Evolutionary conservation across 805 yeast species (phyloP), one percentile per base, ranked within the genome.

Genomic region (Clavispora fructus): DNA sequence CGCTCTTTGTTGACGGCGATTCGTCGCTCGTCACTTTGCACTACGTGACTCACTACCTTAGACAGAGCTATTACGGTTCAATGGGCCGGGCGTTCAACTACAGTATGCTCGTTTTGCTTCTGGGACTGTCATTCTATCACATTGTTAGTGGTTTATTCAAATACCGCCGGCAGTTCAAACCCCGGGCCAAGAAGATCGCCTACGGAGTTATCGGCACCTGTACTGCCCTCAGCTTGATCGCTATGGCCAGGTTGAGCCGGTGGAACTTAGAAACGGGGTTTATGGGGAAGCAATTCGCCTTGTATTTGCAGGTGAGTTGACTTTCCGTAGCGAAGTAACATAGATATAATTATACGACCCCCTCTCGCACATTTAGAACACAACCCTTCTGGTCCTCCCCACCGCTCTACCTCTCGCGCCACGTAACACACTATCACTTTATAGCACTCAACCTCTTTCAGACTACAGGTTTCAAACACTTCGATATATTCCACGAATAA

Each of bases 1-100:
- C 92, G 0, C 26, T 69, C n/a, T 14, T 55, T 2, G 66, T 80
- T 1, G 86, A 83, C 47, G 90, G 88, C 0, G 92, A 85, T 60
- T 77, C 84, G 3, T 73, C 83, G 1, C 64, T 76, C 45, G 62
- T 86, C 17, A 73, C 67, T 39, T 62, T 86, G 39, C 74, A 76
- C 8, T 84, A 71, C 54, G 67, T 85, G 9, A 54, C 80, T 17
- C 58, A 54, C 42, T 54, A 54, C 35, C 50, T 54, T 26, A 45
- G 41, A 27, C 52, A 42, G 16, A 44, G 50, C 3, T 39, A 26
- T 26, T 51, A 50, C 27, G 58, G 58, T 16, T 27, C 29, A 13
- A 16, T 32, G n/a, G 50, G 55, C n/a, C 45, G 46, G 10, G 41
- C 43, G 16, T 14, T 51, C 47, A 53, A 54, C 43, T 44, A 45